Evolutionary conservation across 495 filamentous ascomycete species (phyloP), one percentile per base, ranked within the genome.

Genomic region (Durotheca rogersii): DNA sequence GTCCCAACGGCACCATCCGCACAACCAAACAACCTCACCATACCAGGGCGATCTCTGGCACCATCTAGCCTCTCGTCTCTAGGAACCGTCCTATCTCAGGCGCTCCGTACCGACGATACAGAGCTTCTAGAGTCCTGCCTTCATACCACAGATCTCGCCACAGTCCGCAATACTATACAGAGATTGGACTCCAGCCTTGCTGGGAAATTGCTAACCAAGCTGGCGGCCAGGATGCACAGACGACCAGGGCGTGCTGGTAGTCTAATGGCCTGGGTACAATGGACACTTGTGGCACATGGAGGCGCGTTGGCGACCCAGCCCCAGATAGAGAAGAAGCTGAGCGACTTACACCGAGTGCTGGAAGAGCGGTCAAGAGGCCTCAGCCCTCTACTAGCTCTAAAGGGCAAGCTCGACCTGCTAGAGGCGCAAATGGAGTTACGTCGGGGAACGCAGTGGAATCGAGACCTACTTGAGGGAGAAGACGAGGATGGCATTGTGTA

Each of bases 191-290:
- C 93, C 7, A 77, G 82, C 1, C 81, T 95, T 29, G 91, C 90
- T 4, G 80, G 82, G 10, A 79, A 69, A 9, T 77, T 98, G 18
- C 79, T 97, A 37, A 81, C 86, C 62, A 87, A 85, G 59, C 80
- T 98, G 23, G 88, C 93, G 9, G 87, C 94, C 61, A 82, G 90
- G 54, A 81, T 98, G 66, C 85, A 95, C 59, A 81, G 86, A 51
- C 80, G 88, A 15, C 93, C 93, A 4, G 93, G 91, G 17, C 82
- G 93, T 41, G 90, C 93, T 11, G 89, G 89, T 20, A 86, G 81
- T 53, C 81, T 98, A n/a, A 91, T 96, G 75, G 80, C 86, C 11
- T 98, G 93, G 93, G 85, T 96, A 34, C 89, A 96, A 69, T 95
- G 90, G 89, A 92, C 88, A 1, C 77, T 96, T n/a, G 81, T 96